Base-by-base conservation (phyloP, 2,329 filamentous ascomycete genomes). In the Neocatenulostroma microsporum region DNA sequence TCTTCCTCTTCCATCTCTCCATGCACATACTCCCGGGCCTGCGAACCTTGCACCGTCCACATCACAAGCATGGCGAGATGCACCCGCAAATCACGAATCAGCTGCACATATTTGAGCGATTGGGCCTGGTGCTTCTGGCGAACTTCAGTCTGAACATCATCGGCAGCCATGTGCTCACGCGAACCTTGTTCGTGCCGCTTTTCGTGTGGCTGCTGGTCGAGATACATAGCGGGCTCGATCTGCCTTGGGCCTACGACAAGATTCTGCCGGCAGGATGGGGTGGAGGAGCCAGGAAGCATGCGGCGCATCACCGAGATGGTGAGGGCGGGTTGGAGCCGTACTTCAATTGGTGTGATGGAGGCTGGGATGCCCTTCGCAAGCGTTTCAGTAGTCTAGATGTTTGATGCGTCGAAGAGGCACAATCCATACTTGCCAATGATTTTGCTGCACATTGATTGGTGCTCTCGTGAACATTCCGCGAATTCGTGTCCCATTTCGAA, bases 111-210 rank as follows among this genome's bases (percentile, higher is more conserved):
- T 34, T 49, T 51, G 38, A 55, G 31, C 37, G 53, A 3, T 34
- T 55, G 5, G 40, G 35, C 4, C 37, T 55, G 14, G 48, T 55
- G 2, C 31, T 56, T 15, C 39, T 56, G 15, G 53, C 53, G n/a
- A 56, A 55, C 27, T 56, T 56, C 42, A 41, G 39, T n/a, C 44
- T 56, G 14, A 56, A 56, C 25, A 49, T 56, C 38, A 55, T 54
- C 26, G 46, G 46, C 7, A 44, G 39, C 21, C 53, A 56, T 36
- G 53, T 54, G 6, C 34, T 56, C 17, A 56, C 52, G 15, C 33
- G 53, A 17, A 55, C 53, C 9, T 11, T 48, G 3, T 56, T 56
- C 37, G 46, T 55, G 13, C 49, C 50, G 12, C 24, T 55, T 2
- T 56, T 56, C 31, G 48, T 56, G 3, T 51, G 37, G 28, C 26